Base-by-base conservation (phyloP, 805 yeast genomes). In the Cyberlindnera euphorbiiphila region DNA sequence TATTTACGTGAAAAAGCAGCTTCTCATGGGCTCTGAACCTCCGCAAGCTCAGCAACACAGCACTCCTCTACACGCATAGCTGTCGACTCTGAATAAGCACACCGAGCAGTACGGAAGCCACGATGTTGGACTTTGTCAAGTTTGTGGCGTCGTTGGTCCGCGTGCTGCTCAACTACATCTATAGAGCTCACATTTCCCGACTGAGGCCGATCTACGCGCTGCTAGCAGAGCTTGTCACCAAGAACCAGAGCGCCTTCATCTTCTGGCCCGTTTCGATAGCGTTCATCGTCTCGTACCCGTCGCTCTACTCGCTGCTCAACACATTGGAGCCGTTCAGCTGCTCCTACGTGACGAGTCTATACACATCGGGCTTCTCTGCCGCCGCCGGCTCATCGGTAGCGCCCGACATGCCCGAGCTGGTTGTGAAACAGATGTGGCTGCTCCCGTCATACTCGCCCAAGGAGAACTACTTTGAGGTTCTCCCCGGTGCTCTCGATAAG, bases 221-320 rank as follows among this genome's bases (percentile, higher is more conserved):
- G 9, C 36, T 60, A 3, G 59, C 64, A 3, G 39, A 30, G 8
- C 23, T 36, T n/a, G 56, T 69, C n/a, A 50, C 64, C 14, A 57
- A 47, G 42, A 57, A 59, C 27, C 76, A 74, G 6, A 50, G 64
- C 20, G 46, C 54, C 4, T 70, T 62, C 48, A 76, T 76, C 19
- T 59, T 76, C 9, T 60, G 71, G 62, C 79, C 81, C 1, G 60
- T 70, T 4, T 52, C 76, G 3, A 39, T 72, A 3, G 64, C 68
- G 8, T 69, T 76, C 40, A 54, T 71, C 5, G 41, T 76, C 16
- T 62, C 78, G 9, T 76, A 73, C 46, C 78, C 79, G 3, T 53
- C 76, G 0, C 47, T 75, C 10, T 66, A 68, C 46, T 45, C 67
- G 10, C 36, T 64, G 4, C 55, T 52, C 32, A 50, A 59, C n/a